Evolutionary conservation across 495 filamentous ascomycete genomes (phyloP), one percentile per base, ranked within the genome.

Genomic region (Podospora tetraspora): DNA sequence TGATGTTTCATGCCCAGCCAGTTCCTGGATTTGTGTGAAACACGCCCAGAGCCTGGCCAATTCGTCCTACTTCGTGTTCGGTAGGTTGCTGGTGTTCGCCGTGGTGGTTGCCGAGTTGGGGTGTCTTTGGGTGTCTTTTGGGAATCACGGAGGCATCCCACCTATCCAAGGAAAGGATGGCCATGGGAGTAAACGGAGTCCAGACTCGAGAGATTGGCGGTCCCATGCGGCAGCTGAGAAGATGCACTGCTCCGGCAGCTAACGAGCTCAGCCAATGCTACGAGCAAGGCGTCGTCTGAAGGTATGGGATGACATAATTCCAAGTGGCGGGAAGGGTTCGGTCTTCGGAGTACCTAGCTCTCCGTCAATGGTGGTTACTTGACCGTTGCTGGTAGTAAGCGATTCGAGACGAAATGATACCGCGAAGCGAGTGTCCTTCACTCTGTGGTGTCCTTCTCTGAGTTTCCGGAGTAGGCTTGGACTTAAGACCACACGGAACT

Each of bases 1-100:
- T 59, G 43, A 52, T 52, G 65, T 66, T 66, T 66, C 65, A 66
- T 22, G 12, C 25, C n/a, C 57, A 13, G 58, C 30, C 32, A 59
- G 57, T 61, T 66, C 65, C 65, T 66, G 65, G 65, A 30, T 66
- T 30, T 59, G 57, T 58, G 43, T 61, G 65, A 66, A 61, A 61
- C 63, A 9, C n/a, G 25, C 27, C 21, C 52, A 64, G 34, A 43
- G 23, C 52, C 52, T 52, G 43, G 63, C 62, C 37, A 11, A 52
- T 2, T 52, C 43, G 43, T n/a, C 6, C 1, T 52, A 19, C 24
- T 27, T 27, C 24, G 59, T 24, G 59, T 60, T 60, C 34, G 34
- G 34, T 6, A 27, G 27, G 3, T 43, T 43, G 34, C 34, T 43
- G 34, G 13, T 43, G 34, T 6, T 16, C 13, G 3, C 59, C 59